Conservation (phyloP, 768 basidiomycete species). For the Boletus edulis region DNA sequence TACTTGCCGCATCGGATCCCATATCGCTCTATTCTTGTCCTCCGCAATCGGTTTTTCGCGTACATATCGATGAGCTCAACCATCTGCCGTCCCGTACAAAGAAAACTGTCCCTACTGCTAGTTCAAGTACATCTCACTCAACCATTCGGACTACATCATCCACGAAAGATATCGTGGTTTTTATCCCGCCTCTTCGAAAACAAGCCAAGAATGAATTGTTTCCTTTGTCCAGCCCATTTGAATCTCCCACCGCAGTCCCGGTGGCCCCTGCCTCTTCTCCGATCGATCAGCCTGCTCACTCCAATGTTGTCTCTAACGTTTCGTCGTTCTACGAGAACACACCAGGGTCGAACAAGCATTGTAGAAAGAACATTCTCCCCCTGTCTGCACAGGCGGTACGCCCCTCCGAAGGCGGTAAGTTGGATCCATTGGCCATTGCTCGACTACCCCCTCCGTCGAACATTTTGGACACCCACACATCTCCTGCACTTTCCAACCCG, state of each 20-base stretch:
- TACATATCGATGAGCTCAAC: slow-evolving; percentile 23
- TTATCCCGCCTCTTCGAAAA: slow-evolving; percentile 19
- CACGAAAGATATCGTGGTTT: slow-evolving; percentile 13
- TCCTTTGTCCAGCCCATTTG: background rate
- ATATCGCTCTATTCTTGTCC: slow-evolving; percentile 29
- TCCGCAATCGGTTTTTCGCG: slow-evolving; percentile 24
- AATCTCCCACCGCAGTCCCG: background rate
- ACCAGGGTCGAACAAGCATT: background rate
- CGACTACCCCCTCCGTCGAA: slow-evolving; percentile 30
- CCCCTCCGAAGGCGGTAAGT: slow-evolving; percentile 6
- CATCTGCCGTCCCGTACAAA: slow-evolving; percentile 1
- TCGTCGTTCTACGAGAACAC: slow-evolving; percentile 20
- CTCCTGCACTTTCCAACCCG: background rate
- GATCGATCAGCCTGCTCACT: background rate
- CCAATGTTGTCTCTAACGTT: slow-evolving; percentile 1
- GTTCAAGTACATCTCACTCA: background rate
- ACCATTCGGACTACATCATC: slow-evolving; percentile 5
- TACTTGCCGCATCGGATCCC: slow-evolving; percentile 6
- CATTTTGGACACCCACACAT: background rate
- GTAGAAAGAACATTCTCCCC: slow-evolving; percentile 12
- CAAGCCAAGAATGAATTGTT: background rate
- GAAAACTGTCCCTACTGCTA: background rate
- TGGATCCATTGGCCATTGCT: slow-evolving; percentile 27
- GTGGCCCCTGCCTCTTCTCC: background rate
- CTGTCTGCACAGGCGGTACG: slow-evolving; percentile 19